These are phyloP conservation scores for Tulasnella sp. DNA, from an alignment of 768 basidiomycete species.

Conservation along the genomic window DNA sequence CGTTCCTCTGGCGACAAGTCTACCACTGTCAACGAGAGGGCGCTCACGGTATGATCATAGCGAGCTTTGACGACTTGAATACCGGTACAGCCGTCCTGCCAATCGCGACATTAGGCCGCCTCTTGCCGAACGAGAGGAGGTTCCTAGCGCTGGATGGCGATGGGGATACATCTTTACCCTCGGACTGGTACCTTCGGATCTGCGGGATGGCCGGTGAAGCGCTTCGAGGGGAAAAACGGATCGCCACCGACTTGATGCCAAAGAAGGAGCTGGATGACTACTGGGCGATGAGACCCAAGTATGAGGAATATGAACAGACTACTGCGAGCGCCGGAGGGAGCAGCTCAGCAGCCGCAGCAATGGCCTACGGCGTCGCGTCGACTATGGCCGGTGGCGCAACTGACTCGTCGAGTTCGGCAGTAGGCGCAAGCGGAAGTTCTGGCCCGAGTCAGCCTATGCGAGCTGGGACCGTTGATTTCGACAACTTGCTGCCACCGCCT, in stretches of 20 bases:
- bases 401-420: constrained; percentile 14
- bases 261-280: constrained; percentile 71
- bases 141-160: constrained; percentile 69
- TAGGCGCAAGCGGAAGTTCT: neutral
- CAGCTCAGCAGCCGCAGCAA: neutral
- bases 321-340: constrained; percentile 4
- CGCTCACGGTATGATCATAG: constrained; percentile 66
- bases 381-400: neutral
- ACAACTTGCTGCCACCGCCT: constrained; percentile 21
- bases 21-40: constrained; percentile 62
- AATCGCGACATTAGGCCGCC: constrained; percentile 50
- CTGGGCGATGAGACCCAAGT: constrained; percentile 58
- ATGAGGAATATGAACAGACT: constrained; percentile 10
- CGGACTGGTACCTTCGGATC: constrained; percentile 85
- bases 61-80: constrained; percentile 87
- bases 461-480: constrained; percentile 20
- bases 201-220: constrained; percentile 68
- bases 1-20: constrained; percentile 75
- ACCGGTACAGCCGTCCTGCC: constrained; percentile 84
- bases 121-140: constrained; percentile 55
- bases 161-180: constrained; percentile 62
- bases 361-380: neutral
- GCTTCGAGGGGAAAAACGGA: constrained; percentile 58
- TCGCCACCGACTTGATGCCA: constrained; percentile 58
- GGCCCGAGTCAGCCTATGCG: constrained; percentile 15